phyloP scores from a whole-genome alignment of 2,329 filamentous ascomycete genomes.

The Pseudogymnoascus pannorum region DNA sequence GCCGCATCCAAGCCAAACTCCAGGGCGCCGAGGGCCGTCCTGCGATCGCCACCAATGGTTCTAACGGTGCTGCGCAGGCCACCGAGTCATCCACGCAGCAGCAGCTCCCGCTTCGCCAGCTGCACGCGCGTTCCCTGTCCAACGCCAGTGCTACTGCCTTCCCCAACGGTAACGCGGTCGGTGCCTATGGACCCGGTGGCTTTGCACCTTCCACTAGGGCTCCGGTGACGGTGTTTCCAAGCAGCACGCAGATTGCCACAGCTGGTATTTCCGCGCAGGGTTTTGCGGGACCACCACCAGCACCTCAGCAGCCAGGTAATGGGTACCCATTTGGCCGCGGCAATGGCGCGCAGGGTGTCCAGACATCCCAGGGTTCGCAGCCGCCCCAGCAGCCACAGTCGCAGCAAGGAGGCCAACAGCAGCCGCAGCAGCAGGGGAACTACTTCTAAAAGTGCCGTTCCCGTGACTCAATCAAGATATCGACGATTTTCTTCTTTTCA shows the following conservation, averaged over 20 bases:
- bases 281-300: background rate
- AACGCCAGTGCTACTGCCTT: conserved; percentile 24
- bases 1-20: conserved; percentile 88
- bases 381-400: background rate
- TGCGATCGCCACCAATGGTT: background rate
- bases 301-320: background rate
- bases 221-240: background rate
- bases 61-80: background rate
- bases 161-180: conserved; percentile 18
- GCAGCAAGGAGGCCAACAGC: background rate
- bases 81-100: background rate
- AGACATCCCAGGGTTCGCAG: background rate
- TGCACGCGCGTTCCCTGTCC: conserved; percentile 27
- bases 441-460: background rate
- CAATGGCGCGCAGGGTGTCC: background rate
- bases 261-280: background rate
- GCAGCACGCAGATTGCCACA: background rate
- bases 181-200: conserved; percentile 20
- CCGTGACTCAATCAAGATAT: conserved; percentile 5
- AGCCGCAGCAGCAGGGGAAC: background rate
- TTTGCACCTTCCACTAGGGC: background rate
- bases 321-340: background rate
- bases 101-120: conserved; percentile 22
- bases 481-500: conserved; percentile 6
- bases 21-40: conserved; percentile 44